Percentiles rank a stretch among this genome's conserved stretches.
Evolutionary conservation across 108 stramenopile genomes (phyloP).

Genomic region (Stephanodiscus triporus): DNA sequence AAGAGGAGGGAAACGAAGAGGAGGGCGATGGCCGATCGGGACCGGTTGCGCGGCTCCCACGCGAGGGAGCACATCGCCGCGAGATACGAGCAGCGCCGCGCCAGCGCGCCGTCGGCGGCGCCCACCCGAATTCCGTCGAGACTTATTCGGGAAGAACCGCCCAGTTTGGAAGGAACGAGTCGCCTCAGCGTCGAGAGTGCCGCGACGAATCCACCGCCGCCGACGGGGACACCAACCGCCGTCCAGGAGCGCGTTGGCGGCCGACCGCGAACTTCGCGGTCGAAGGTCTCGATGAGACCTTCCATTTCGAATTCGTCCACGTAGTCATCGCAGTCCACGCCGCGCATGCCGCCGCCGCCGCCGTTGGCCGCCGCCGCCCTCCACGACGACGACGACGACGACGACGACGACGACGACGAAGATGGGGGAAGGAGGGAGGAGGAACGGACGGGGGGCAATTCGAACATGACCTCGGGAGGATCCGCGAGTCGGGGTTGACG

Average conservation of each 20-base stretch:
- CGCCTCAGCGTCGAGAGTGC: not conserved
- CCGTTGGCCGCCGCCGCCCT: too few species aligned
- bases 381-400: not conserved
- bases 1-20: slow-evolving; percentile 28
- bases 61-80: slow-evolving; percentile 15
- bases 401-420: not conserved
- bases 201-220: not conserved
- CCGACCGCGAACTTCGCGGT: not conserved
- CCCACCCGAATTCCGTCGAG: not conserved
- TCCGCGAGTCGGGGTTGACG: not conserved
- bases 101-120: not conserved
- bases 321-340: slow-evolving; percentile 14
- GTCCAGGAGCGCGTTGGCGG: not conserved
- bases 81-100: not conserved
- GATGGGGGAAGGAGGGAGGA: slow-evolving; percentile 2
- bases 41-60: slow-evolving; percentile 34
- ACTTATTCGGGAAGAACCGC: not conserved
- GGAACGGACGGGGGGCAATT: slow-evolving; percentile 8
- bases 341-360: not conserved
- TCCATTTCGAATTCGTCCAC: slow-evolving; percentile 44
- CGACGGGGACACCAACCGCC: not conserved
- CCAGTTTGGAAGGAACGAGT: not conserved
- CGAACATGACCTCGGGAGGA: slow-evolving; percentile 12
- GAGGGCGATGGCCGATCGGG: slow-evolving; percentile 20
- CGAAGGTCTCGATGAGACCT: slow-evolving; percentile 28